Evolutionary conservation across 2,329 filamentous ascomycete species (phyloP).

Genomic region (Decorospora gaudefroyi): DNA sequence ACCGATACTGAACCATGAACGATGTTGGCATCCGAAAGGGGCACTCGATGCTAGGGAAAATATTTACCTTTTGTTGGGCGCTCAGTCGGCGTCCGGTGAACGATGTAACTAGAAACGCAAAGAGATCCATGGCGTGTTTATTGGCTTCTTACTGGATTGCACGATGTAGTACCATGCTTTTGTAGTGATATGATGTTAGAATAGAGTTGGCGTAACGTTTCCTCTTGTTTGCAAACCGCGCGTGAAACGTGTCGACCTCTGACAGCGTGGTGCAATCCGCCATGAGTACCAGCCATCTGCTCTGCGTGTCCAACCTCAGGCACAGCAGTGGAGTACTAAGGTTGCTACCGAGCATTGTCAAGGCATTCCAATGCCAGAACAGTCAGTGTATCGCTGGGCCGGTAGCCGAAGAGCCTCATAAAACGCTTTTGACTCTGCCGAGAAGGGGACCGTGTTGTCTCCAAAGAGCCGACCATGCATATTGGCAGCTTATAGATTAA

Average conservation of each 20-base stretch:
- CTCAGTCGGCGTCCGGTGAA: background rate
- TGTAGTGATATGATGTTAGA: constrained; percentile 1
- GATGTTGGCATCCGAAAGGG: background rate
- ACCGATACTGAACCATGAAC: background rate
- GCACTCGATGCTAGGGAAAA: too few species aligned
- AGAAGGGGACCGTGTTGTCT: too few species aligned
- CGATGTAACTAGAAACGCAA: background rate
- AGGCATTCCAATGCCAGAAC: too few species aligned
- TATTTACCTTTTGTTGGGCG: background rate
- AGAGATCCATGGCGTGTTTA: background rate
- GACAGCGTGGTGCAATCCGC: background rate
- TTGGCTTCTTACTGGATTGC: background rate
- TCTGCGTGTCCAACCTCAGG: background rate
- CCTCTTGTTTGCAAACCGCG: background rate
- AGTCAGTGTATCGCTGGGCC: too few species aligned
- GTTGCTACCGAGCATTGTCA: background rate
- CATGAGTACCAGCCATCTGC: background rate
- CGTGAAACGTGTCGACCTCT: background rate
- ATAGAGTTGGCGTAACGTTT: constrained; percentile 10
- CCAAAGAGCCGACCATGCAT: too few species aligned
- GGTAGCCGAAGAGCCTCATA: too few species aligned
- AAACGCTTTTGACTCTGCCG: too few species aligned
- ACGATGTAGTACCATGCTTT: background rate
- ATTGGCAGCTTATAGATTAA: too few species aligned
- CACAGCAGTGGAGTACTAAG: background rate